Base-by-base conservation (phyloP, 2,329 filamentous ascomycete genomes). In the Penicillium sp. region DNA sequence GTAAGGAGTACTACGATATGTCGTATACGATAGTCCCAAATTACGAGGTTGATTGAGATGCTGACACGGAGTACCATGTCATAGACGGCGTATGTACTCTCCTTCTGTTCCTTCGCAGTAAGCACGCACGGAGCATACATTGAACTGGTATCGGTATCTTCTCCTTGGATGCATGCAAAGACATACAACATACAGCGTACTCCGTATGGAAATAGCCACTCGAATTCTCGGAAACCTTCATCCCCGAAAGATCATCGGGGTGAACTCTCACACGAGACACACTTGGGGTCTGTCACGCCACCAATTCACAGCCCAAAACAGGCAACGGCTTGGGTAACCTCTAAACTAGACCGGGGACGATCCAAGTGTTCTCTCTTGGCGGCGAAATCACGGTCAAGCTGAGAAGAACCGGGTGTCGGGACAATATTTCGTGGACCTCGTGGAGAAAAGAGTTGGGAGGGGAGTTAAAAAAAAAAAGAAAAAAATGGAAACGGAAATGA, bases 261-360 rank as follows among this genome's bases (percentile, higher is more conserved):
- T 43, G 48, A 43, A 36, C 49, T 52, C 29, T 43, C 38, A 46
- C 19, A 26, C 26, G 19, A 45, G 36, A 41, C 26, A 53, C 38
- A 53, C 8, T 48, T 41, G 4, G 14, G 34, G 44, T 49, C 39
- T 54, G 53, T 54, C 51, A 59, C 59, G 55, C 59, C 60, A 61
- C 59, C 40, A 48, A 26, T 48, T 51, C 44, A 47, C 27, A 23
- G 43, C 48, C 45, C 39, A 48, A 50, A 53, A 46, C 46, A 53
- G 46, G 34, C 29, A 34, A 47, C 39, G 46, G 46, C 3, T 38
- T 53, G 30, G 39, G 38, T 53, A 50, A 53, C 45, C 26, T 43
- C 45, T 32, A 43, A 27, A 43, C 29, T 43, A 27, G 38, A 16
- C 36, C 26, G 18, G 47, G n/a, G 39, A 51, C 43, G n/a, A 52